Conservation (phyloP, 2,329 filamentous ascomycete genomes). For the Aspergillus brasiliensis region DNA sequence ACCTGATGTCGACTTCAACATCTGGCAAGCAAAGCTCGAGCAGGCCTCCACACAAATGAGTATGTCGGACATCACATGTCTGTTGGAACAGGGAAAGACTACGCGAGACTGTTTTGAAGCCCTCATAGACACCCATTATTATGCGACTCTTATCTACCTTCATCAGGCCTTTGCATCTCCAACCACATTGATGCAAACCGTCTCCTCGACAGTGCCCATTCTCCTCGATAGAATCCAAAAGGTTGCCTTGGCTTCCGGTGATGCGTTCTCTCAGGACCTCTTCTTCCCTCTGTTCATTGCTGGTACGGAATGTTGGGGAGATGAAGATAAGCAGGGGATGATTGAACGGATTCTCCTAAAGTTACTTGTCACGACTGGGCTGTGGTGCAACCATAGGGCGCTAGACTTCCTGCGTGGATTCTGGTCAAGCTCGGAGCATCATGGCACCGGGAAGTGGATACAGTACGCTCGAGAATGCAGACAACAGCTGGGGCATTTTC, state of each 20-base stretch:
- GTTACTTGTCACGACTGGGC: slow-evolving; percentile 14
- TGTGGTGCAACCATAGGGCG: slow-evolving; percentile 22
- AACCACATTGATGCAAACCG: neutral
- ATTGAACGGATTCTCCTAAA: slow-evolving; percentile 14
- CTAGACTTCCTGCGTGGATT: slow-evolving; percentile 23
- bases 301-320: slow-evolving; percentile 22
- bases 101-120: slow-evolving; percentile 10
- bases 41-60: slow-evolving; percentile 11
- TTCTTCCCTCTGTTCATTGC: slow-evolving; percentile 30
- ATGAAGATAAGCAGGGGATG: neutral
- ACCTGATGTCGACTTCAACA: slow-evolving; percentile 5
- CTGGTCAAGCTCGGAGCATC: slow-evolving; percentile 18
- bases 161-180: slow-evolving; percentile 22
- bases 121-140: slow-evolving; percentile 20
- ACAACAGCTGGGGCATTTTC: slow-evolving; percentile 8
- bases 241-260: slow-evolving; percentile 5
- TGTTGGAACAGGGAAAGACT: neutral
- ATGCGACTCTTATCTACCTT: slow-evolving; percentile 26
- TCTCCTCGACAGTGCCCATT: neutral
- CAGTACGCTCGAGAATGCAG: slow-evolving; percentile 14
- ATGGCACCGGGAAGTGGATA: slow-evolving; percentile 18
- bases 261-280: slow-evolving; percentile 25
- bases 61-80: neutral
- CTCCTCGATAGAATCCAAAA: slow-evolving; percentile 1
- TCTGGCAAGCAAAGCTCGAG: slow-evolving; percentile 14